Percentiles rank a stretch among this genome's conserved stretches.
Evolutionary conservation across 495 filamentous ascomycete genomes (phyloP).

Genomic region (Aspergillus wentii): DNA sequence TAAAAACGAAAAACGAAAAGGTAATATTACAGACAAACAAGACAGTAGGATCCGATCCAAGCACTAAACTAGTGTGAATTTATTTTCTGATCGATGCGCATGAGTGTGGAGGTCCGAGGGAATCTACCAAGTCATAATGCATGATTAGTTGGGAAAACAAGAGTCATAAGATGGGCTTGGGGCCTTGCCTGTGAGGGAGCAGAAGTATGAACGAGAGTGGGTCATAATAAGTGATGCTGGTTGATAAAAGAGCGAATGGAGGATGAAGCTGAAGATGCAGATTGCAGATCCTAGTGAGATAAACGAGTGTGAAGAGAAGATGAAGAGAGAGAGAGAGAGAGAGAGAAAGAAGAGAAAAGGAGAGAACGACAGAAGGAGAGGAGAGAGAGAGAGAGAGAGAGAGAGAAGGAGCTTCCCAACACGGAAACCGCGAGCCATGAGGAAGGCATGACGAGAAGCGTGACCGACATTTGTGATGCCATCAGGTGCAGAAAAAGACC

Average conservation of each 20-base stretch:
- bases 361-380: neutral
- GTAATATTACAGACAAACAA: neutral
- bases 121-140: no score
- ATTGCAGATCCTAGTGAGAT: no score
- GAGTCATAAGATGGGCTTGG: no score
- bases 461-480: slow-evolving; percentile 13
- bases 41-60: no score
- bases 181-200: no score
- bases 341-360: neutral
- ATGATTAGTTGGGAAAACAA: no score
- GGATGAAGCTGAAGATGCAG: no score
- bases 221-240: neutral
- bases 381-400: slow-evolving; percentile 2
- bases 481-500: slow-evolving; percentile 10
- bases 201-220: neutral
- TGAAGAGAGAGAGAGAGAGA: neutral
- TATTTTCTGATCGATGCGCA: no score
- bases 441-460: slow-evolving; percentile 1
- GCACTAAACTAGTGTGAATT: no score
- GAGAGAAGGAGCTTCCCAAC: slow-evolving; percentile 5
- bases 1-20: neutral
- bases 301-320: slow-evolving; percentile 7
- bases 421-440: no score
- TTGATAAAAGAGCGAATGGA: neutral
- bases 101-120: no score